Evolutionary conservation across 148 eudicot genomes (phyloP).

Genomic region (Camellia lanceoleosa): DNA sequence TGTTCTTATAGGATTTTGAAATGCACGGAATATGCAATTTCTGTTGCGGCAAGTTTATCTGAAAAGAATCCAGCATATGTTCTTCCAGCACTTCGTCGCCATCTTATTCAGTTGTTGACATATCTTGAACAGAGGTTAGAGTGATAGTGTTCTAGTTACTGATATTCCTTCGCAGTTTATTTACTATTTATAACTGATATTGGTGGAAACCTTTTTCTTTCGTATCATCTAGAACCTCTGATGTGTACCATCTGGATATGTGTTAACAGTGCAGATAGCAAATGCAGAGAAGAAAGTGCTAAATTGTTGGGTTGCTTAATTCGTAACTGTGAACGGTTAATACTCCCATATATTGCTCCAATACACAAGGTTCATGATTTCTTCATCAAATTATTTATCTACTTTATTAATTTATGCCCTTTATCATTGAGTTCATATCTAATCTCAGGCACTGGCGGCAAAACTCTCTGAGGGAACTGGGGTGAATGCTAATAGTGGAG

Average conservation of each 20-base stretch:
- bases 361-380: constrained; percentile 70
- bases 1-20: constrained; percentile 64
- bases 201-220: neutral
- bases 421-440: constrained; percentile 15
- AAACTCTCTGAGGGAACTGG: constrained; percentile 85
- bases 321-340: constrained; percentile 86
- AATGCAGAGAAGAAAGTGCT: constrained; percentile 98
- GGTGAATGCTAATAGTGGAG: constrained; percentile 71
- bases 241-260: constrained; percentile 5
- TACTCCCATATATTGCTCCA: constrained; percentile 95
- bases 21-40: constrained; percentile 82
- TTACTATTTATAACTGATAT: neutral
- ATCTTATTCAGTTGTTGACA: constrained; percentile 84
- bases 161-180: neutral
- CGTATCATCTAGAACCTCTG: neutral
- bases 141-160: neutral
- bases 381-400: neutral
- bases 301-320: constrained; percentile 90
- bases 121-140: constrained; percentile 84
- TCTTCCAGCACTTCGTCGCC: constrained; percentile 97
- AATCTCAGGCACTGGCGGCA: constrained; percentile 75
- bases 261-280: constrained; percentile 75
- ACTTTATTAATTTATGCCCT: neutral
- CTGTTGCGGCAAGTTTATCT: constrained; percentile 87
- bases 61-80: constrained; percentile 99